These are phyloP conservation scores for Melocanna baccifera DNA, from an alignment of 176 grass and related monocot species.

Conservation along the genomic window DNA sequence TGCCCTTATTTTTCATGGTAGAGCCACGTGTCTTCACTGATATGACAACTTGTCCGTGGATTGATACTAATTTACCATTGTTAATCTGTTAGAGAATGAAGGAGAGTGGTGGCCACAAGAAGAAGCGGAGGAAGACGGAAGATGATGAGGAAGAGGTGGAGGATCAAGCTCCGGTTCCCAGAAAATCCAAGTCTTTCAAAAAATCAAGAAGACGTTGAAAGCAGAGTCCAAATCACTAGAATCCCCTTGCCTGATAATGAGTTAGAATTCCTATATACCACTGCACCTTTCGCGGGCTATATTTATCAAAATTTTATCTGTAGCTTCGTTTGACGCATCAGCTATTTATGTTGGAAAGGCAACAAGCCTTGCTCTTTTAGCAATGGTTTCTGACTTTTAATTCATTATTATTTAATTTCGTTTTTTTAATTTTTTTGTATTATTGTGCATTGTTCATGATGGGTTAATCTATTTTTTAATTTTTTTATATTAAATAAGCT, in stretches of 20 bases:
- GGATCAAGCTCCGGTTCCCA: slow-evolving; percentile 16
- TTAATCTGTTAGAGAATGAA: slow-evolving; percentile 51
- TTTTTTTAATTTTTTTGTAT: no score
- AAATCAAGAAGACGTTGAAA: slow-evolving; percentile 56
- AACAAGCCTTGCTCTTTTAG: no score
- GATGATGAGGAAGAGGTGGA: slow-evolving; percentile 63
- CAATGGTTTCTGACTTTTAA: no score
- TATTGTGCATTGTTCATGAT: no score
- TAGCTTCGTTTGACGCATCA: not conserved
- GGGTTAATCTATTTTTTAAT: no score
- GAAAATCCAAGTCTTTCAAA: slow-evolving; percentile 38
- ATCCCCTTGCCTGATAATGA: not conserved
- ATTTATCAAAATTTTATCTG: not conserved
- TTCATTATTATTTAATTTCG: no score
- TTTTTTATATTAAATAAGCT: no score
- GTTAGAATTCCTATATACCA: slow-evolving; percentile 17
- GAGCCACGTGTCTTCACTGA: not conserved
- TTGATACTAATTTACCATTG: not conserved
- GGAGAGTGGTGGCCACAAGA: slow-evolving; percentile 57
- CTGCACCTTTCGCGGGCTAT: not conserved
- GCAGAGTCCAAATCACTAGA: not conserved
- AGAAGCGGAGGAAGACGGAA: slow-evolving; percentile 44
- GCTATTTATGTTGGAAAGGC: not conserved
- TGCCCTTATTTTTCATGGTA: not conserved
- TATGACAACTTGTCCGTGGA: not conserved